A percentile compares a stretch with the other conserved stretches of the same genome.
Conservation (phyloP, 1,139 yeast species). For the Debaryomyces coudertii region DNA sequence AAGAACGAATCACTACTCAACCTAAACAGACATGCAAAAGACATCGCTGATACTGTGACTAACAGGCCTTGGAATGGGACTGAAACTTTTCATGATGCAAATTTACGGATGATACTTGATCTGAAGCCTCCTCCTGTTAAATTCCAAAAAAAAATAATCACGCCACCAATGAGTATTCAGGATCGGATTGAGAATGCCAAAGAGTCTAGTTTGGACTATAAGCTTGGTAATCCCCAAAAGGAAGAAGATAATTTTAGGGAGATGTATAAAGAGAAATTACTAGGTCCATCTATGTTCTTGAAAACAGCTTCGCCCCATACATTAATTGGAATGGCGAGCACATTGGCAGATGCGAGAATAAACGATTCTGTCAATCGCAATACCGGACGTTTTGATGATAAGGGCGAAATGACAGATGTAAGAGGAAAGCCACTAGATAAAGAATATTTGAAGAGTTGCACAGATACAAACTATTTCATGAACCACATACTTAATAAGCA, state of each 20-base stretch:
- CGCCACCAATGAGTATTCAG: conserved; percentile 26
- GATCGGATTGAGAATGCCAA: conserved; percentile 60
- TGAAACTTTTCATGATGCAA: conserved; percentile 55
- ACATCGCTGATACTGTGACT: conserved; percentile 47
- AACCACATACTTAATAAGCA: conserved; percentile 68
- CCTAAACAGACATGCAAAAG: conserved; percentile 51
- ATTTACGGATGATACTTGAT: conserved; percentile 67
- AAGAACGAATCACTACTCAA: conserved; percentile 34
- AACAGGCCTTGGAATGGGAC: conserved; percentile 71
- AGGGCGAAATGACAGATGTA: conserved; percentile 46
- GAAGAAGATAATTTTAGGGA: conserved; percentile 62
- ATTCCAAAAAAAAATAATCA: conserved; percentile 24
- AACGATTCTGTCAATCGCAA: conserved; percentile 66
- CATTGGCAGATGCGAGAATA: conserved; percentile 73
- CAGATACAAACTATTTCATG: conserved; percentile 46
- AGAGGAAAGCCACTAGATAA: conserved; percentile 64
- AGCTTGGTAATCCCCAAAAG: conserved; percentile 38
- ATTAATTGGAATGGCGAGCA: conserved; percentile 52
- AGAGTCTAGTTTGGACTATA: conserved; percentile 69
- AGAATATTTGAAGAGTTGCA: conserved; percentile 63
- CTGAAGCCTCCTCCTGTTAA: conserved; percentile 51
- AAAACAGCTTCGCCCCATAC: conserved; percentile 38
- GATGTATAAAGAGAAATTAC: conserved; percentile 61
- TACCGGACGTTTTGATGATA: conserved; percentile 62
- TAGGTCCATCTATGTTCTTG: conserved; percentile 59